Evolutionary conservation across 108 stramenopile species (phyloP), one percentile per base, ranked within the genome.

Genomic region (Cyclotella choctawhatcheeana): DNA sequence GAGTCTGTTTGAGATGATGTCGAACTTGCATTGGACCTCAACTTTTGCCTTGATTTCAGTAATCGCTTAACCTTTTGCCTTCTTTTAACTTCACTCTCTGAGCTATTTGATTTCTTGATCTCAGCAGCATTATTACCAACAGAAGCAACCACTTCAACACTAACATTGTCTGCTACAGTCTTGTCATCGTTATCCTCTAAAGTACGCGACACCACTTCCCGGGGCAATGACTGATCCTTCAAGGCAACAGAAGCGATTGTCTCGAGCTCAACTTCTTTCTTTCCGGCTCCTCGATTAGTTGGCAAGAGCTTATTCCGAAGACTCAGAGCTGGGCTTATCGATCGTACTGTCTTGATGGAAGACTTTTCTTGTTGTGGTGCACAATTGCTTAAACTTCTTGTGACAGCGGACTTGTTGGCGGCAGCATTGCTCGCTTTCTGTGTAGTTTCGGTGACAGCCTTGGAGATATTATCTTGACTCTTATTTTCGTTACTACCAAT

Each of bases 41-140:
- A 14, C 13, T 56, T 30, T 1, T 29, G 29, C 29, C 55, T 56
- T 10, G 55, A 56, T 6, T 30, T 12, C 55, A 56, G 1, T 30
- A 56, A 30, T 31, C 3, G 0, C 55, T 30, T 17, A 30, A 56
- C 31, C 55, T 56, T 56, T n/a, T 56, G 55, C n/a, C 55, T 56
- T 31, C 55, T 56, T 31, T 56, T 56, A 14, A 12, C 27, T 10
- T 29, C 29, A 30, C 13, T 30, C 29, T 56, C 29, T 31, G 30
- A 0, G 30, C 27, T 56, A 18, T 18, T 30, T 2, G 55, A 31
- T 56, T 56, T 12, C 16, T 56, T 12, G 30, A 14, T 13, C 1
- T 30, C 55, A 31, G 2, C 20, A 56, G 29, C 30, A n/a, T 27
- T 1, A 30, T 12, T 14, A 13, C n/a, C 55, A 4, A 7, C 5